phyloP scores from a whole-genome alignment of 2,329 filamentous ascomycete species.

The Colletotrichum costaricense region DNA sequence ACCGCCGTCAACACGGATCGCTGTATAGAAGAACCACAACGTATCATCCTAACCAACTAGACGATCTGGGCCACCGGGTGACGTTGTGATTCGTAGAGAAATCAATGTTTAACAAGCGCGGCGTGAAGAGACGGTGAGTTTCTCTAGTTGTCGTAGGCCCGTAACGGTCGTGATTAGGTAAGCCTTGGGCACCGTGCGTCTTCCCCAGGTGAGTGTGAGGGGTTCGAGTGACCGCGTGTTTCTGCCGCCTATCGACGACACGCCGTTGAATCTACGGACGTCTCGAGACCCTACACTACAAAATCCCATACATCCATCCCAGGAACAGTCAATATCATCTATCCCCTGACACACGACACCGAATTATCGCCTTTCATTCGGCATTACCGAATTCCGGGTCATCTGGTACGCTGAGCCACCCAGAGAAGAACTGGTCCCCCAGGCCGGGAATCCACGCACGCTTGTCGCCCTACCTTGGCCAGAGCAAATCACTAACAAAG shows the following conservation, averaged over 20 bases:
- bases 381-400: neutral
- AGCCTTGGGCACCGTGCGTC: neutral
- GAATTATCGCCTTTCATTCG: constrained; percentile 27
- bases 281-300: constrained; percentile 20
- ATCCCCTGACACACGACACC: constrained; percentile 8
- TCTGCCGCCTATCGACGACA: constrained; percentile 14
- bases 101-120: too few species aligned
- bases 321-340: neutral
- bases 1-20: constrained; percentile 37
- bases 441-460: neutral
- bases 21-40: constrained; percentile 36
- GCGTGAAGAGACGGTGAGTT: too few species aligned
- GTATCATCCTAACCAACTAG: constrained; percentile 39
- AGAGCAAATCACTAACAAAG: neutral
- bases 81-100: neutral
- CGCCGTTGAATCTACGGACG: neutral
- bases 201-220: neutral
- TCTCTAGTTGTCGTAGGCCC: too few species aligned
- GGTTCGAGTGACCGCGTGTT: constrained; percentile 5
- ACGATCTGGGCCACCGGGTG: constrained; percentile 33
- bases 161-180: neutral
- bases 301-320: constrained; percentile 29
- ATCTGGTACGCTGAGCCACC: neutral
- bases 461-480: constrained; percentile 4
- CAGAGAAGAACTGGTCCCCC: neutral